These are phyloP conservation scores for Pseudogymnoascus sp. DNA, from an alignment of 2,329 filamentous ascomycete species.

Conservation along the genomic window DNA sequence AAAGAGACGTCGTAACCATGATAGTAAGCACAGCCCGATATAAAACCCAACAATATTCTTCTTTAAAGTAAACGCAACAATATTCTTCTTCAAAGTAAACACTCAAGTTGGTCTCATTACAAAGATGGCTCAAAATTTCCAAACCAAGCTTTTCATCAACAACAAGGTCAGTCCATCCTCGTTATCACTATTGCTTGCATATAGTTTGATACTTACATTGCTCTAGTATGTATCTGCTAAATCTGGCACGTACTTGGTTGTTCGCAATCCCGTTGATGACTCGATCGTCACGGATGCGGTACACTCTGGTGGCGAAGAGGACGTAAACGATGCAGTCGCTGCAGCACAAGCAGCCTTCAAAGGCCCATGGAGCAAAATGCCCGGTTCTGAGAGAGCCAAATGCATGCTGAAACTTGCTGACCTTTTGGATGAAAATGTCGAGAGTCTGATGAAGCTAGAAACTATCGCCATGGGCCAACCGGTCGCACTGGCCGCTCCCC, in stretches of 20 bases:
- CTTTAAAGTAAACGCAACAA: not conserved
- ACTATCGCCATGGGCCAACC: constrained; percentile 51
- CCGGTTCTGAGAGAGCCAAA: constrained; percentile 25
- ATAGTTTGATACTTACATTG: not conserved
- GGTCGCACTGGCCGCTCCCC: constrained; percentile 42
- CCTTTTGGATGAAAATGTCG: constrained; percentile 51
- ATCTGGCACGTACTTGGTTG: constrained; percentile 11
- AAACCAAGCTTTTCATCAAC: constrained; percentile 38
- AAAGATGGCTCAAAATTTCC: not conserved
- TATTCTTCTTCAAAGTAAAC: not conserved
- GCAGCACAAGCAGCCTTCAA: constrained; percentile 38
- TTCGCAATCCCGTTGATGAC: constrained; percentile 38
- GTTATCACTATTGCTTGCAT: not conserved
- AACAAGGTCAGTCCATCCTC: constrained; percentile 29
- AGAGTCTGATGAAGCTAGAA: constrained; percentile 54
- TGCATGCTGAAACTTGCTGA: constrained; percentile 57
- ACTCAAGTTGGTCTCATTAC: not conserved
- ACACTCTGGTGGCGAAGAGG: constrained; percentile 24
- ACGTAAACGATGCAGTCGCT: constrained; percentile 40
- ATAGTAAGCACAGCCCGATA: not conserved
- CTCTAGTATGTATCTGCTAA: constrained; percentile 14
- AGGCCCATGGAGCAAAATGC: constrained; percentile 28
- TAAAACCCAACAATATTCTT: not conserved
- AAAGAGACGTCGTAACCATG: too few species aligned
- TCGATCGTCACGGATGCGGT: constrained; percentile 31